Conservation (phyloP, 2,329 filamentous ascomycete species). For the Fusarium nisikadoi region DNA sequence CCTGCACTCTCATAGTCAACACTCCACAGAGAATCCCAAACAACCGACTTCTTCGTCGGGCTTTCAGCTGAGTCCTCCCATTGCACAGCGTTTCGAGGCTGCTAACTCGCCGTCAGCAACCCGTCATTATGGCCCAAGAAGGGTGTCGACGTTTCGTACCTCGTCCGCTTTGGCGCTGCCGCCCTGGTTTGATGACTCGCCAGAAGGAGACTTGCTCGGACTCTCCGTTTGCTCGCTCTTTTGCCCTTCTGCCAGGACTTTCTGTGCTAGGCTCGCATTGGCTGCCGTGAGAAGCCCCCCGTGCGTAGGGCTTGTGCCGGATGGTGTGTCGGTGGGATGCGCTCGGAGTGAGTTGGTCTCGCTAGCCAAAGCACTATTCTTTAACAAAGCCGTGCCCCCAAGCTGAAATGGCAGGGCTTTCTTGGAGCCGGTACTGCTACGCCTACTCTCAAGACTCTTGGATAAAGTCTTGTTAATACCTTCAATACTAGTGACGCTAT, state of each 20-base stretch:
- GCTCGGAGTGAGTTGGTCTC: constrained; percentile 69
- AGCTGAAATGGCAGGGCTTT: constrained; percentile 72
- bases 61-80: constrained; percentile 55
- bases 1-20: constrained; percentile 63
- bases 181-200: constrained; percentile 41
- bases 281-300: constrained; percentile 41
- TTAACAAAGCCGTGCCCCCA: constrained; percentile 54
- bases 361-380: constrained; percentile 64
- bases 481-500: constrained; percentile 69
- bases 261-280: constrained; percentile 36
- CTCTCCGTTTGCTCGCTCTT: constrained; percentile 32
- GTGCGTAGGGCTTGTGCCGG: constrained; percentile 55
- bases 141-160: constrained; percentile 66
- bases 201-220: constrained; percentile 39
- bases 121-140: constrained; percentile 61
- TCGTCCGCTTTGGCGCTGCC: constrained; percentile 51
- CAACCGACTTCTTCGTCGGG: constrained; percentile 62
- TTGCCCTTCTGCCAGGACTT: constrained; percentile 17
- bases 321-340: constrained; percentile 55
- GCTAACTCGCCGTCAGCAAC: constrained; percentile 47
- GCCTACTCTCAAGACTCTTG: constrained; percentile 89
- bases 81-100: constrained; percentile 46
- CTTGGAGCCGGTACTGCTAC: constrained; percentile 87
- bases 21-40: constrained; percentile 72
- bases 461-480: constrained; percentile 81